Evolutionary conservation across 23 red algal species (phyloP).

Genomic region (Gracilaria caudata): DNA sequence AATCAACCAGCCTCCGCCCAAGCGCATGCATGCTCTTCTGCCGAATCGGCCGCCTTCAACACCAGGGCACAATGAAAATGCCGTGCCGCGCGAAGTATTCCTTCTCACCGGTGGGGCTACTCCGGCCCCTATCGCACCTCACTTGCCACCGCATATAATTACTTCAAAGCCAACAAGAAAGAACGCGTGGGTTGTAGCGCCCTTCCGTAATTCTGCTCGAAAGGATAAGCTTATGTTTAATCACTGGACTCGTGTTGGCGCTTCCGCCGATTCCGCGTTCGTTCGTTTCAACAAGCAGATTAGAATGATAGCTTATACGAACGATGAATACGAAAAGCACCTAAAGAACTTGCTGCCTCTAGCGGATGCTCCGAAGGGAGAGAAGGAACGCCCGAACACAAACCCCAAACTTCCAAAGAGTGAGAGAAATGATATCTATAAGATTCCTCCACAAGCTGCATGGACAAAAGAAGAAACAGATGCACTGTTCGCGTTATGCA

Average conservation of each 20-base stretch:
- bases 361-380: slow-evolving; percentile 20
- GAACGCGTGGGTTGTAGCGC: slow-evolving; percentile 31
- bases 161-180: slow-evolving; percentile 18
- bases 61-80: slow-evolving; percentile 18
- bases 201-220: slow-evolving; percentile 51
- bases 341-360: slow-evolving; percentile 21
- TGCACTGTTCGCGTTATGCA: slow-evolving; percentile 69
- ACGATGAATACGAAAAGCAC: slow-evolving; percentile 70
- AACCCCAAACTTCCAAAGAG: slow-evolving; percentile 30
- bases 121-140: slow-evolving; percentile 60
- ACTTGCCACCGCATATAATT: slow-evolving; percentile 27
- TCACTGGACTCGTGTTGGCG: slow-evolving; percentile 66
- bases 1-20: not conserved
- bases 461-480: slow-evolving; percentile 95
- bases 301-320: slow-evolving; percentile 76
- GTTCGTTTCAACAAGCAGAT: slow-evolving; percentile 76
- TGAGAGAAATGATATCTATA: slow-evolving; percentile 20
- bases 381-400: slow-evolving; percentile 30
- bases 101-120: slow-evolving; percentile 62
- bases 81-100: slow-evolving; percentile 63
- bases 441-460: slow-evolving; percentile 39
- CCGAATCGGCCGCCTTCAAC: slow-evolving; percentile 5
- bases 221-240: slow-evolving; percentile 34
- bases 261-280: slow-evolving; percentile 60
- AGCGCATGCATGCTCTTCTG: slow-evolving; percentile 10